Evolutionary conservation across 2,329 filamentous ascomycete genomes (phyloP).

Genomic region (Aspergillus thermomutatus): DNA sequence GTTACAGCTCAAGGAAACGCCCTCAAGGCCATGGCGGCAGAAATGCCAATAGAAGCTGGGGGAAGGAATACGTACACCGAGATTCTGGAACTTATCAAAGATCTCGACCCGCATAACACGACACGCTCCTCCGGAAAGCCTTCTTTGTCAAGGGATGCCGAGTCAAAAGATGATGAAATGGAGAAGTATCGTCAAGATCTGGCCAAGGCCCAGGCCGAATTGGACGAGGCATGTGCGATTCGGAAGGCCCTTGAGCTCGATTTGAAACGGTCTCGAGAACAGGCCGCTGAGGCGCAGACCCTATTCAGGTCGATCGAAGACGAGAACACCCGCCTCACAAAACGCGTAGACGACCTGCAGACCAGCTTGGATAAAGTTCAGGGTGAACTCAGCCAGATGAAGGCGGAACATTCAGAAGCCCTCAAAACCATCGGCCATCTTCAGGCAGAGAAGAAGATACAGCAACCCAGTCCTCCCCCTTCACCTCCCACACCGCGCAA

Average conservation of each 20-base stretch:
- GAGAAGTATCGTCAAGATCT: slow-evolving; percentile 27
- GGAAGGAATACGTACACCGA: slow-evolving; percentile 35
- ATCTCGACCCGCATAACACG: slow-evolving; percentile 23
- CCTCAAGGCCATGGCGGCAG: slow-evolving; percentile 35
- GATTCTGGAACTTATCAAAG: slow-evolving; percentile 38
- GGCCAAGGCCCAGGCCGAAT: slow-evolving; percentile 26
- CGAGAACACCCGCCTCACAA: slow-evolving; percentile 37
- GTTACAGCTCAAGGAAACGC: slow-evolving; percentile 36
- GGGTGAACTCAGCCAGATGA: slow-evolving; percentile 27
- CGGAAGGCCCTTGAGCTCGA: slow-evolving; percentile 34
- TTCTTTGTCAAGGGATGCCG: slow-evolving; percentile 15
- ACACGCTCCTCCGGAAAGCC: slow-evolving; percentile 11
- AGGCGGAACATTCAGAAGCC: slow-evolving; percentile 30
- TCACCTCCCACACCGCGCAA: slow-evolving; percentile 22
- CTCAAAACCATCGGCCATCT: slow-evolving; percentile 29
- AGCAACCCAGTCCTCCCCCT: slow-evolving; percentile 30
- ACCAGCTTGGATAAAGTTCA: slow-evolving; percentile 30
- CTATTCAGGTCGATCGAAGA: slow-evolving; percentile 37
- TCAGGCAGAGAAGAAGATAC: slow-evolving; percentile 23
- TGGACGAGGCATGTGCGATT: slow-evolving; percentile 25
- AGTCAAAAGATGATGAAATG: slow-evolving; percentile 15
- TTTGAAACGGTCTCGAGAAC: slow-evolving; percentile 32
- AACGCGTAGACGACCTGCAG: slow-evolving; percentile 33
- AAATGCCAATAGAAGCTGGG: slow-evolving; percentile 29
- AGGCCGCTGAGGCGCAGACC: slow-evolving; percentile 34